These are phyloP conservation scores for Carallia pectinifolia DNA, from an alignment of 345 rosid species.

Conservation along the genomic window DNA sequence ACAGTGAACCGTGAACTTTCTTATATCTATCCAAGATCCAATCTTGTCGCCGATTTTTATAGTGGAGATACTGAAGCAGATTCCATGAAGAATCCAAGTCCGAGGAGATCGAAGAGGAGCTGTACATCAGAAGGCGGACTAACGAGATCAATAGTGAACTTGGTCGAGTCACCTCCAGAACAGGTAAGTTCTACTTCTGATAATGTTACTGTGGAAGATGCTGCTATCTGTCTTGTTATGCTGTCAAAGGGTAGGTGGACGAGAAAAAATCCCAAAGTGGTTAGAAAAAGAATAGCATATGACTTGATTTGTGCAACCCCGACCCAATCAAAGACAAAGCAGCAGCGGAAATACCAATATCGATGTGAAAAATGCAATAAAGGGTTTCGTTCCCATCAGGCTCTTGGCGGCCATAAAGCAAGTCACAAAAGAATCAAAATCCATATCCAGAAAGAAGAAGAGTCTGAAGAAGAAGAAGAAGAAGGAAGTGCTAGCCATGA, in stretches of 20 bases:
- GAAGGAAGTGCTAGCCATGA: neutral
- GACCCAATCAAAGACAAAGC: neutral
- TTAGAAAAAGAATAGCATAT: neutral
- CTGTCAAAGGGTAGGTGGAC: slow-evolving; percentile 8
- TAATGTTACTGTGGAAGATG: slow-evolving; percentile 29
- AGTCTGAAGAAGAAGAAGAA: neutral
- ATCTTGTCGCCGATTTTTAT: neutral
- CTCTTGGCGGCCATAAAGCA: slow-evolving; percentile 37
- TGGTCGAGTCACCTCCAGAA: slow-evolving; percentile 18
- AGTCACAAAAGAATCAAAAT: slow-evolving; percentile 21
- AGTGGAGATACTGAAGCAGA: slow-evolving; percentile 29
- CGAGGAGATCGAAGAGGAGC: slow-evolving; percentile 30
- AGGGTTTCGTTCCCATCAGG: slow-evolving; percentile 31
- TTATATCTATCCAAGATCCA: neutral
- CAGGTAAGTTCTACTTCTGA: slow-evolving; percentile 34
- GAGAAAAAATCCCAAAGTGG: too few relatives aligned
- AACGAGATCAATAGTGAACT: neutral
- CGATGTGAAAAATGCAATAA: slow-evolving; percentile 31
- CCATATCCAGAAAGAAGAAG: neutral
- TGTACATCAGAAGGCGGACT: neutral
- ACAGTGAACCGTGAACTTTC: slow-evolving; percentile 19
- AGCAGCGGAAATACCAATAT: neutral
- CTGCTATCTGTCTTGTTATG: slow-evolving; percentile 35
- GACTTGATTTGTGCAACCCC: neutral
- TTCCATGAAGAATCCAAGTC: slow-evolving; percentile 16